phyloP scores from a whole-genome alignment of 345 rosid species.

The Ricinus communis region DNA sequence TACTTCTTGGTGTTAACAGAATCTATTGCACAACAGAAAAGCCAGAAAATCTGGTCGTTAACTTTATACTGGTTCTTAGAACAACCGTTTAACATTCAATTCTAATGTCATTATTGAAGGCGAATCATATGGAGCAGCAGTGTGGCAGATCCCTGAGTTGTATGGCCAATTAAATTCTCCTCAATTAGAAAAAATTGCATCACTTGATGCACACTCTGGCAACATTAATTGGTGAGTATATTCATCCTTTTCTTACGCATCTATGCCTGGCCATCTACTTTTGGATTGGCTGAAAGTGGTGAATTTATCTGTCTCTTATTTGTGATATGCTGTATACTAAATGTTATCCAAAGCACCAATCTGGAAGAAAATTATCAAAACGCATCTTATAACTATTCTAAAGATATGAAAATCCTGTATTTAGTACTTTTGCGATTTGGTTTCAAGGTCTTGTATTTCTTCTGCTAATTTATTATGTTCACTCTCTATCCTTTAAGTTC shows the following conservation, averaged over 20 bases:
- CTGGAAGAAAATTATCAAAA: too few species aligned
- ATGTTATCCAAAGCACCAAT: background rate
- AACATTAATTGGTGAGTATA: slow-evolving; percentile 77
- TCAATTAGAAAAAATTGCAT: slow-evolving; percentile 73
- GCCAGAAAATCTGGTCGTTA: background rate
- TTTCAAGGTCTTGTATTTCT: background rate
- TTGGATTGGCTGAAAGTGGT: background rate
- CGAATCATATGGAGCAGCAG: slow-evolving; percentile 83
- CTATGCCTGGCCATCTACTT: background rate
- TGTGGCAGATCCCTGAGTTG: slow-evolving; percentile 97
- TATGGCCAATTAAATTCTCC: slow-evolving; percentile 84
- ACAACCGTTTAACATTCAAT: background rate
- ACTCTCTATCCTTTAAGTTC: background rate
- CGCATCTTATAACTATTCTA: too few species aligned
- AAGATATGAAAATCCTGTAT: too few species aligned
- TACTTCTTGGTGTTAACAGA: background rate
- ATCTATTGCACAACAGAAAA: too few species aligned
- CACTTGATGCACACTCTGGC: slow-evolving; percentile 76
- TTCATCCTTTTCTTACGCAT: slow-evolving; percentile 8
- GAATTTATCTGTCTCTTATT: background rate
- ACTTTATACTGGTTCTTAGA: too few species aligned
- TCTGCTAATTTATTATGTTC: background rate
- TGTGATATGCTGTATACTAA: background rate
- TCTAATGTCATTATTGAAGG: slow-evolving; percentile 42
- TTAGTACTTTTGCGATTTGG: background rate